phyloP scores from a whole-genome alignment of 2,329 filamentous ascomycete genomes.

The Cladosporium sphaerospermum region DNA sequence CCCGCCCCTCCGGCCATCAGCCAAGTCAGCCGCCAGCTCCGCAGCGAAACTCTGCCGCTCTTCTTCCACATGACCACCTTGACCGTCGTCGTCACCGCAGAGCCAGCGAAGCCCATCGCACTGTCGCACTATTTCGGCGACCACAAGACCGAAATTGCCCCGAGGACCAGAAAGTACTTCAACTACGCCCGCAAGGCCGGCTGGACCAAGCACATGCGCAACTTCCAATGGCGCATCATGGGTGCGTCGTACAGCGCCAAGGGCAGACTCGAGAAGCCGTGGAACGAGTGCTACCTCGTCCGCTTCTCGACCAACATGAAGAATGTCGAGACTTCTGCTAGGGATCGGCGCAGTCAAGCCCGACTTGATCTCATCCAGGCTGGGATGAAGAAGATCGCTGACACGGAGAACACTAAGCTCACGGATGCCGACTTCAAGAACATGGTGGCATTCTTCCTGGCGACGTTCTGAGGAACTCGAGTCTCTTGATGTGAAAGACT shows the following conservation, averaged over 20 bases:
- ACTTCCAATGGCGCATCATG: neutral
- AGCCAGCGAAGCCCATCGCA: neutral
- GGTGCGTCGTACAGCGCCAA: neutral
- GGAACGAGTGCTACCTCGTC: neutral
- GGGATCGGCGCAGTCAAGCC: neutral
- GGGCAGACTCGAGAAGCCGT: neutral
- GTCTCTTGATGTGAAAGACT: too few relatives aligned
- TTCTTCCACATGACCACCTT: neutral
- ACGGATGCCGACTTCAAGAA: neutral
- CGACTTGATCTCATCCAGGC: neutral
- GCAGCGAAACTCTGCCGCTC: slow-evolving; percentile 6
- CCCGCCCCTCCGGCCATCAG: slow-evolving; percentile 2
- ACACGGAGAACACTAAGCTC: neutral
- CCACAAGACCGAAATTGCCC: neutral
- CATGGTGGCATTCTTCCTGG: neutral
- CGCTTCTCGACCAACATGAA: neutral
- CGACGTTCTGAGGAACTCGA: neutral
- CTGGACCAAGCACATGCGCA: neutral
- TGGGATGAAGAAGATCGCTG: neutral
- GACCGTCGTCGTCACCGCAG: neutral
- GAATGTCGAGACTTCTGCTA: neutral
- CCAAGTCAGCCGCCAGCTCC: neutral
- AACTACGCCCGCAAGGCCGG: neutral
- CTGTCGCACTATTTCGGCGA: neutral
- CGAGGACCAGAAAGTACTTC: neutral